Evolutionary conservation across 176 grass and related monocot genomes (phyloP).

Genomic region (Coix lacrymajobi): DNA sequence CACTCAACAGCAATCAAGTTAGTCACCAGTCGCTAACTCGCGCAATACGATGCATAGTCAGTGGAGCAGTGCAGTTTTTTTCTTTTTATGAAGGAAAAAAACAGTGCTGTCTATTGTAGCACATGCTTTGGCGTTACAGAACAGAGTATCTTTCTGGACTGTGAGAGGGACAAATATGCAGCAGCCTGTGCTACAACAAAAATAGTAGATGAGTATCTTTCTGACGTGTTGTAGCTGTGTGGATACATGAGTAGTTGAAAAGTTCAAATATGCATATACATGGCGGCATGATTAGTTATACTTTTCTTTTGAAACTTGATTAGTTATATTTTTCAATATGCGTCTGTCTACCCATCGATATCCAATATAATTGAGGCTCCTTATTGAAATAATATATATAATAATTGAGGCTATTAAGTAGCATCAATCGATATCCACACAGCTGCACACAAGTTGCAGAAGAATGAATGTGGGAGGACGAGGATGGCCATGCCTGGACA

Average conservation of each 20-base stretch:
- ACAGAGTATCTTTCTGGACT: neutral
- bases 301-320: no score
- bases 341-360: neutral
- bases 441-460: neutral
- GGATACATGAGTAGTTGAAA: no score
- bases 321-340: neutral
- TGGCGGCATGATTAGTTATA: no score
- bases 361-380: neutral
- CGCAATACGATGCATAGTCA: neutral
- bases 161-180: neutral
- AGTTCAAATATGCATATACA: no score
- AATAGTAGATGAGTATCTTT: no score
- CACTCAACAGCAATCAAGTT: neutral
- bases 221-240: no score
- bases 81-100: no score
- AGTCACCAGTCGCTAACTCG: neutral
- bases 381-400: neutral
- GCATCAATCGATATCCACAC: neutral
- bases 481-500: neutral
- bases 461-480: neutral
- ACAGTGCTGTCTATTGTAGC: neutral
- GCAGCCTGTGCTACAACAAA: no score
- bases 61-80: neutral
- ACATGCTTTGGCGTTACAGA: neutral
- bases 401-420: neutral